Percentiles rank a stretch among this genome's conserved stretches.
Evolutionary conservation across 1,284 basidiomycete genomes (phyloP).

Genomic region (Apiotrichum sp.): DNA sequence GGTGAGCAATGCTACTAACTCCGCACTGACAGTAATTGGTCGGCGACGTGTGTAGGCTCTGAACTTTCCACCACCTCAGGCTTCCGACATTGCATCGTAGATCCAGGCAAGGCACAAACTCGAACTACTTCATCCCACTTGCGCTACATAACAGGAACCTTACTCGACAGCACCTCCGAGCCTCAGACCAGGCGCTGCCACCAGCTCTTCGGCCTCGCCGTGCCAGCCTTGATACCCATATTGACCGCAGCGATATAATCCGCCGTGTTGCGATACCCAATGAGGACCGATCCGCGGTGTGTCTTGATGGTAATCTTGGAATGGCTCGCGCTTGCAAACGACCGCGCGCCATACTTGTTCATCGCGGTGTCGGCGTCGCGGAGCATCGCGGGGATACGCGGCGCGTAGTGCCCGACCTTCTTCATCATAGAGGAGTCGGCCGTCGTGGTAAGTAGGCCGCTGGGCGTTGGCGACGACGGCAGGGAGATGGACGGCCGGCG

Average conservation of each 20-base stretch:
- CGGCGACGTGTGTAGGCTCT: too few relatives aligned
- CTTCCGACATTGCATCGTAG: too few relatives aligned
- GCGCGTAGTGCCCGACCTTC: constrained; percentile 17
- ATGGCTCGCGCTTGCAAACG: constrained; percentile 19
- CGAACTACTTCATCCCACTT: too few relatives aligned
- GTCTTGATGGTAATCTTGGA: constrained; percentile 26
- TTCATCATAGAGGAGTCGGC: constrained; percentile 2
- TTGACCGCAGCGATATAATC: background rate
- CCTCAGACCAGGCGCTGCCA: constrained; percentile 1
- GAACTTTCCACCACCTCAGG: too few relatives aligned
- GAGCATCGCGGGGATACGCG: constrained; percentile 20
- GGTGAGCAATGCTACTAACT: too few relatives aligned
- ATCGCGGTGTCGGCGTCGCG: constrained; percentile 26
- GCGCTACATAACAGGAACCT: too few relatives aligned
- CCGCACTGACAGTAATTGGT: too few relatives aligned
- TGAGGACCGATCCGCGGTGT: constrained; percentile 27
- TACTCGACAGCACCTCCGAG: too few relatives aligned
- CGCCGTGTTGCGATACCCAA: constrained; percentile 2
- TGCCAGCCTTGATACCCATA: too few relatives aligned
- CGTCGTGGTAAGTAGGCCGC: too few relatives aligned
- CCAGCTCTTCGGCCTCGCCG: constrained; percentile 7
- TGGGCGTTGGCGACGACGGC: too few relatives aligned
- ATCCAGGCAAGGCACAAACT: too few relatives aligned
- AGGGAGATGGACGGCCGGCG: background rate
- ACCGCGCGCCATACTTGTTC: constrained; percentile 14